phyloP scores from a whole-genome alignment of 371 early-diverging fungal genomes.

The Nematocida ausubeli region DNA sequence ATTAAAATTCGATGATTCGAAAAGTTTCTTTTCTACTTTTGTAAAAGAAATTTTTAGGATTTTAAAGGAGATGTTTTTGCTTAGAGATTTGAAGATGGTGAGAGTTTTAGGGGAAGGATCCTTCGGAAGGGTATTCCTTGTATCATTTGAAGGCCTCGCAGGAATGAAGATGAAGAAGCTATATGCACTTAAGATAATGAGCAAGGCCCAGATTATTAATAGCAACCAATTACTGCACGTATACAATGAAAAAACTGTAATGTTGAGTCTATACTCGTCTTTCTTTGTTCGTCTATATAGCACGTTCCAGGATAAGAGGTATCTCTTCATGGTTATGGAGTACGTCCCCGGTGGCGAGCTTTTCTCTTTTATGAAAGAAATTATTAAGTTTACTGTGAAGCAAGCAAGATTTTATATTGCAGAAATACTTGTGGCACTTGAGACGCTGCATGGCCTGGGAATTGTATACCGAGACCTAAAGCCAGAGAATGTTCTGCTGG shows the following conservation, averaged over 20 bases:
- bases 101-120: constrained; percentile 99
- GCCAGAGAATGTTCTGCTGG: constrained; percentile 87
- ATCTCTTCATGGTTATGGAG: constrained; percentile 82
- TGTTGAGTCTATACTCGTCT: constrained; percentile 77
- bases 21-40: constrained; percentile 19
- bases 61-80: constrained; percentile 71
- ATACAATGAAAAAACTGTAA: constrained; percentile 85
- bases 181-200: constrained; percentile 87
- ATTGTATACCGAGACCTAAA: constrained; percentile 95
- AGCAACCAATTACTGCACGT: constrained; percentile 92
- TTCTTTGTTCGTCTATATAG: constrained; percentile 85
- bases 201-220: constrained; percentile 82
- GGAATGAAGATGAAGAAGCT: constrained; percentile 70
- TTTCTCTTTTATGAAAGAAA: constrained; percentile 80
- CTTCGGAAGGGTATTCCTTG: constrained; percentile 94
- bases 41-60: constrained; percentile 54
- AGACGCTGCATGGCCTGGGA: constrained; percentile 87
- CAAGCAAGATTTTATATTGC: constrained; percentile 91
- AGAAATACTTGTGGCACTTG: constrained; percentile 90
- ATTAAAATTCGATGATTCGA: background rate
- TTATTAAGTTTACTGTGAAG: constrained; percentile 66
- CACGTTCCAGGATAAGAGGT: constrained; percentile 77
- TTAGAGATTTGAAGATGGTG: constrained; percentile 85
- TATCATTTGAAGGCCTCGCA: constrained; percentile 85
- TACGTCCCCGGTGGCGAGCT: constrained; percentile 89